Percentiles rank a stretch among this genome's conserved stretches.
These are phyloP conservation scores for Arabidopsis suecica DNA, from an alignment of 345 rosid species.

Conservation along the genomic window DNA sequence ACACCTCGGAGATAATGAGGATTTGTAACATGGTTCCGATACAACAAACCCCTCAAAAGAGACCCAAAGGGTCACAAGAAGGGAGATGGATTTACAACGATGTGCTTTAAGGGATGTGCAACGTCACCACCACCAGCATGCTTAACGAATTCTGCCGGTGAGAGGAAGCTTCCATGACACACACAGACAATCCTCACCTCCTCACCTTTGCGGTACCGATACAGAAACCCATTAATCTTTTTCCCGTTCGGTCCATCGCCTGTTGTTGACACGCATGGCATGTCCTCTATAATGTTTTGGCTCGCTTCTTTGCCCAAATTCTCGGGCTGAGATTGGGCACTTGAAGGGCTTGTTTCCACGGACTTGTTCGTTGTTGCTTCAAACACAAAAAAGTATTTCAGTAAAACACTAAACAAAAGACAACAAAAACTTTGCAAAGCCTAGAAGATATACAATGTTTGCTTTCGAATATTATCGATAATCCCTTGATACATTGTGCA, in stretches of 20 bases:
- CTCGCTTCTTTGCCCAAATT: background rate
- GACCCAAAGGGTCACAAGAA: slow-evolving; percentile 40
- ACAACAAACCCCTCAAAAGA: background rate
- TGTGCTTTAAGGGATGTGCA: slow-evolving; percentile 75
- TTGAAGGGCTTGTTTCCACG: slow-evolving; percentile 57
- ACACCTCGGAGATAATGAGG: slow-evolving; percentile 25
- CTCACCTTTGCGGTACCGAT: slow-evolving; percentile 73
- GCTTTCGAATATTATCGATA: background rate
- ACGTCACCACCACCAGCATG: slow-evolving; percentile 85
- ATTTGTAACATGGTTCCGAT: slow-evolving; percentile 2
- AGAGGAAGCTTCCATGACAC: slow-evolving; percentile 83
- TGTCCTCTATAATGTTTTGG: slow-evolving; percentile 63
- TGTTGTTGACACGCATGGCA: slow-evolving; percentile 85
- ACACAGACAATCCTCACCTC: slow-evolving; percentile 85
- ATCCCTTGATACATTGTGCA: background rate
- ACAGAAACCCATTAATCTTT: slow-evolving; percentile 83
- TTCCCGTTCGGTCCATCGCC: slow-evolving; percentile 80
- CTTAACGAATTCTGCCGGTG: slow-evolving; percentile 83
- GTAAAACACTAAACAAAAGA: slow-evolving; percentile 7
- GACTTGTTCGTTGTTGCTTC: slow-evolving; percentile 54
- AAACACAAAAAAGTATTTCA: slow-evolving; percentile 30
- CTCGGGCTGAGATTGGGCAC: slow-evolving; percentile 44
- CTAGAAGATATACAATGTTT: background rate
- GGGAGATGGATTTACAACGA: slow-evolving; percentile 68
- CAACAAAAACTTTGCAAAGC: background rate